Base-by-base conservation (phyloP, 2,329 filamentous ascomycete species). In the Penicillium decumbens region DNA sequence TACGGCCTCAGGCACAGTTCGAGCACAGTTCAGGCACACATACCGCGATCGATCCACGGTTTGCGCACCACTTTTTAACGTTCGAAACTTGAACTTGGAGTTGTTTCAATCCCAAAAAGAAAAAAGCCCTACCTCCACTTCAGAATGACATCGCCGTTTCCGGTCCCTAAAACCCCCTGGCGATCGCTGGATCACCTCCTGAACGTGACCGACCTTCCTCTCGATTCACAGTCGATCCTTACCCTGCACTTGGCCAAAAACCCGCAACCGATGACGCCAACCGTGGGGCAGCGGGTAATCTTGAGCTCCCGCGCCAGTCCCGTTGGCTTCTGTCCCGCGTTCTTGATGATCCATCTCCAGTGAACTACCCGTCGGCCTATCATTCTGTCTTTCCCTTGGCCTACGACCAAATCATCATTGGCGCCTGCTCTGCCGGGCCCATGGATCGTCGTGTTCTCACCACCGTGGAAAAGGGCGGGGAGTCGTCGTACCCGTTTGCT, bases 261-360 rank as follows among this genome's bases (percentile, higher is more conserved):
- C 47, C 58, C 55, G 53, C 53, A 52, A 40, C 32, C 49, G 55
- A 61, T 60, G 58, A 61, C 58, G 58, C 57, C 47, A n/a, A 37
- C 33, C 52, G 57, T 61, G 58, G 58, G 57, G 51, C 58, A 25
- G 24, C 52, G 40, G 53, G 45, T 42, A 42, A 46, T 33, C 32
- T 41, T 47, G 47, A 53, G 46, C 50, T 49, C 24, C 45, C 52
- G 46, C 49, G 40, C 45, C 41, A 38, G 51, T 37, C 43, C 55
- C 52, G 51, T 61, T 59, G 57, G 53, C 41, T 52, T 25, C 28
- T 60, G 50, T 49, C 50, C 59, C 57, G 56, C 54, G 54, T 60
- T 54, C 48, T 55, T n/a, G 58, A 41, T 53, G 57, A 59, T 61
- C 58, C 24, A 49, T 53, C 45, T 49, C 49, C 47, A 52, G 39